Percentiles rank a stretch among this genome's conserved stretches.
These are phyloP conservation scores for Russula griseocarnosa DNA, from an alignment of 768 basidiomycete genomes.

Conservation along the genomic window DNA sequence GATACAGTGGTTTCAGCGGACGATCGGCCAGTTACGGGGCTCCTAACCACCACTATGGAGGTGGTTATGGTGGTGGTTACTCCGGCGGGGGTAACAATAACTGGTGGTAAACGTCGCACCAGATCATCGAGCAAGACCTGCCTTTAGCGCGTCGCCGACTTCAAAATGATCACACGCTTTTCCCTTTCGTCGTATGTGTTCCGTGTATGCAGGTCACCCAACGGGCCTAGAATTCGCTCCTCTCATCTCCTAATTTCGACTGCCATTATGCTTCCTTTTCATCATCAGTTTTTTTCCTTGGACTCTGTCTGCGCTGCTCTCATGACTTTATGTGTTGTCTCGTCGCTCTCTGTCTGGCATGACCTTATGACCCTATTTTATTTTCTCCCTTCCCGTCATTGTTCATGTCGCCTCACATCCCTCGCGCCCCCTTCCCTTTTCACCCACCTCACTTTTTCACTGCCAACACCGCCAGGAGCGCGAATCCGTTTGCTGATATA, in stretches of 20 bases:
- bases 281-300: slow-evolving; percentile 29
- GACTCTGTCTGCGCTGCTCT: slow-evolving; percentile 58
- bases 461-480: slow-evolving; percentile 31
- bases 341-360: slow-evolving; percentile 47
- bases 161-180: slow-evolving; percentile 10
- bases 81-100: slow-evolving; percentile 33
- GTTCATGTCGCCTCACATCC: slow-evolving; percentile 40
- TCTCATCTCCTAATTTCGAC: slow-evolving; percentile 9
- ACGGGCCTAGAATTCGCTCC: slow-evolving; percentile 4
- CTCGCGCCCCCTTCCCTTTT: slow-evolving; percentile 34
- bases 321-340: slow-evolving; percentile 50
- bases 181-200: slow-evolving; percentile 12
- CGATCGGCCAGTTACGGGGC: slow-evolving; percentile 35
- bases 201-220: slow-evolving; percentile 9
- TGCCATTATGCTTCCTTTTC: slow-evolving; percentile 18
- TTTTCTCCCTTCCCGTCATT: slow-evolving; percentile 29
- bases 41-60: slow-evolving; percentile 32
- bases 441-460: slow-evolving; percentile 29
- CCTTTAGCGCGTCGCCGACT: neutral
- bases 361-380: slow-evolving; percentile 30
- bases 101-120: slow-evolving; percentile 49
- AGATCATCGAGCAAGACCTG: slow-evolving; percentile 6
- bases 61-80: slow-evolving; percentile 34
- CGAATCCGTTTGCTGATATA: slow-evolving; percentile 29
- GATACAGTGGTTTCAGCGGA: slow-evolving; percentile 36